Evolutionary conservation across 2,329 filamentous ascomycete genomes (phyloP), one percentile per base, ranked within the genome.

Genomic region (Penicillium concentricum): DNA sequence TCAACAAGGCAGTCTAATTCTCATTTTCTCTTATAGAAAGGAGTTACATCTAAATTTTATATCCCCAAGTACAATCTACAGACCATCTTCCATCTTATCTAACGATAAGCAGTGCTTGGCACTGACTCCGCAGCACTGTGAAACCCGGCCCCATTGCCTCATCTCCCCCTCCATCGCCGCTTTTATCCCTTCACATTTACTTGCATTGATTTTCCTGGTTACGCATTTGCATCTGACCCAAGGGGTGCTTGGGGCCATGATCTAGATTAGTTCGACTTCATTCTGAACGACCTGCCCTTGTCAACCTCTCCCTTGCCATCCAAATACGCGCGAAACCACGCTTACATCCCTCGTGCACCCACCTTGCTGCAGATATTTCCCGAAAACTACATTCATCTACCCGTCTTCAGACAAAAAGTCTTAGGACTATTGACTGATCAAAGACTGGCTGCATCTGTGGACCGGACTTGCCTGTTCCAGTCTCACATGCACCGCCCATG

Each of bases 81-180:
- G 37, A 30, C 8, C 38, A 45, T 45, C 26, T 22, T 20, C 49
- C 59, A 57, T 62, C 63, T 64, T 63, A 65, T 64, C 62, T 53
- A 54, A 16, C 44, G 64, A 66, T 66, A 64, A 66, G 59, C 52
- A 41, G 48, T 44, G 51, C 62, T 65, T 60, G 61, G 61, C 63
- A 52, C 51, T 48, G 58, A 64, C 62, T 63, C 62, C 61, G 60
- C 64, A 61, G 22, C 44, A 56, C 43, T 57, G 58, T 62, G 61
- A 65, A 56, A 62, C 59, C 48, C 51, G 55, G 52, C 57, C 61
- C 58, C 50, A 60, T 60, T 61, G 60, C 63, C 61, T 60, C 64
- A 61, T 63, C 58, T 35, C 58, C 49, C 61, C 61, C 57, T 59
- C 58, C 61, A 60, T 63, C 58, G 54, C 60, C 54, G 54, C 48